Percentiles rank a stretch among this genome's conserved stretches.
These are phyloP conservation scores for Neopestalotiopsis sp. DNA, from an alignment of 2,329 filamentous ascomycete species.

Conservation along the genomic window DNA sequence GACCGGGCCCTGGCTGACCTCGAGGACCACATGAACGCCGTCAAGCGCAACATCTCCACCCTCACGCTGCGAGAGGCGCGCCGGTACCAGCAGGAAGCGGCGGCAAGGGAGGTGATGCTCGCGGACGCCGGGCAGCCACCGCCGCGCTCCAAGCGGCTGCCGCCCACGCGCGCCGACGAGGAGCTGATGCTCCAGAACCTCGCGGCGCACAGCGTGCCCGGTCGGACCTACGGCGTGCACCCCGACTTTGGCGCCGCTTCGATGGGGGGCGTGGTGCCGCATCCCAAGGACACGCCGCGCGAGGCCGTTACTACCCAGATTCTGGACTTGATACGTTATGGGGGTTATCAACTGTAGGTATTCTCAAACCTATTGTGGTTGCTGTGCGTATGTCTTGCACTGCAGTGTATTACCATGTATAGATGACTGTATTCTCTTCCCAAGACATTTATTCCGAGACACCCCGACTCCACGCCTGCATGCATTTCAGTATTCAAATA, in stretches of 20 bases:
- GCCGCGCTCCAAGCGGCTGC: constrained; percentile 17
- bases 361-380: no score
- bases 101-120: background rate
- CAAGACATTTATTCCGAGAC: background rate
- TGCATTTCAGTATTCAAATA: background rate
- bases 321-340: constrained; percentile 9
- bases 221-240: background rate
- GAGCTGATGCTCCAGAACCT: background rate
- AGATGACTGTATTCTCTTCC: background rate
- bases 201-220: background rate
- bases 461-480: background rate
- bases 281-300: constrained; percentile 18
- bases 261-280: background rate
- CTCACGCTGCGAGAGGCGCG: constrained; percentile 15
- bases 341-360: constrained; percentile 5
- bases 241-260: background rate
- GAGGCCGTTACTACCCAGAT: constrained; percentile 13
- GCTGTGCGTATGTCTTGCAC: no score
- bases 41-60: constrained; percentile 17
- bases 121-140: background rate
- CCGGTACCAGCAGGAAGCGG: constrained; percentile 10
- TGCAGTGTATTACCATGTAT: background rate
- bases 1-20: constrained; percentile 14
- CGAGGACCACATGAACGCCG: constrained; percentile 18
- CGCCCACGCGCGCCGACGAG: background rate